Evolutionary conservation across 441 rosid genomes (phyloP), one percentile per base, ranked within the genome.

Genomic region (Corymbia calophylla): DNA sequence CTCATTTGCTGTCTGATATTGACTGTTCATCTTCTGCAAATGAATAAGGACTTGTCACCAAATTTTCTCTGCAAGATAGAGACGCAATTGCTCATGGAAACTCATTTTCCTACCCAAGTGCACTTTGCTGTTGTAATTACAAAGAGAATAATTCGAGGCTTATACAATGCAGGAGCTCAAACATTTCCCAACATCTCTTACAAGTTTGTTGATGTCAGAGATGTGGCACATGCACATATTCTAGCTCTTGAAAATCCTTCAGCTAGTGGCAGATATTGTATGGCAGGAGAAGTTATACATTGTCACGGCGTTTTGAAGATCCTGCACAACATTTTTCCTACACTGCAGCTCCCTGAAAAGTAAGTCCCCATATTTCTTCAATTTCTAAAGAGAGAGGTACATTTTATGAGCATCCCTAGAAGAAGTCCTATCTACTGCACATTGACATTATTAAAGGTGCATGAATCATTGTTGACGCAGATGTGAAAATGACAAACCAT

Each of bases 211-310:
- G 93, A 93, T 86, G 93, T 91, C 64, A 91, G 91, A 92, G 94
- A 94, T 91, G 93, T 92, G 53, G 94, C 93, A 7, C 14, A 62
- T 87, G 95, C 93, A 64, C 94, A 93, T 89, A 35, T 94, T 84
- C 90, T 70, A 87, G 94, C 94, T 11, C 82, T 91, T 31, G 93
- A 92, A 89, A 44, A 68, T 87, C 88, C 91, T 60, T 91, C 92
- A 55, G 94, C 95, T 27, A 80, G 88, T 9, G 93, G 95, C 27
- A 87, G 94, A 93, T 94, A 91, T 64, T 77, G 91, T 80, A 15
- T 91, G n/a, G 93, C 88, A 16, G 88, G 66, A 56, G 88, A 88
- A 58, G 88, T 56, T 68, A 49, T 64, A 12, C 86, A 56, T 32
- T 14, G 55, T 81, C 55, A 31, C 1, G 92, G 89, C 27, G 49